Evolutionary conservation across 352 stramenopile species (phyloP).

Genomic region (Phytophthora podocarpi): DNA sequence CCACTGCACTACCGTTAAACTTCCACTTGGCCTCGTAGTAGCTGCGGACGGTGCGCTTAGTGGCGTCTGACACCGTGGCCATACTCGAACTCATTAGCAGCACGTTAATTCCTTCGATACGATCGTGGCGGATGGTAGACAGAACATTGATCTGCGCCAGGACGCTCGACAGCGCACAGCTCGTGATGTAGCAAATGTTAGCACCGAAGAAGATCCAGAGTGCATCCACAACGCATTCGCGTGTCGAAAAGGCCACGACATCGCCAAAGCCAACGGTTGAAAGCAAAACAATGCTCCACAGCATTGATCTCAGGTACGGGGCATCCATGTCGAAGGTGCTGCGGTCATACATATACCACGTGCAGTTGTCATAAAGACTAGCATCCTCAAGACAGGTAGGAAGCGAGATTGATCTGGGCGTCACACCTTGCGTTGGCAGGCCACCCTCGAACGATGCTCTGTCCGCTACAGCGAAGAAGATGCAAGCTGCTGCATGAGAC

Average conservation of each 20-base stretch:
- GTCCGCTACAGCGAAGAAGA: constrained; percentile 68
- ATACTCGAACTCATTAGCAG: constrained; percentile 50
- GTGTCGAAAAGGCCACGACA: constrained; percentile 62
- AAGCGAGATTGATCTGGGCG: constrained; percentile 36
- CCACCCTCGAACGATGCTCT: constrained; percentile 47
- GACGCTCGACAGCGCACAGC: constrained; percentile 60
- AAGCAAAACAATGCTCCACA: constrained; percentile 76
- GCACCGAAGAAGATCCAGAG: constrained; percentile 78
- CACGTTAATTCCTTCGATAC: constrained; percentile 68
- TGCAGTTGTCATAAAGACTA: constrained; percentile 61
- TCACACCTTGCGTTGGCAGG: constrained; percentile 38
- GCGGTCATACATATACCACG: constrained; percentile 73
- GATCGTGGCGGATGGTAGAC: constrained; percentile 47
- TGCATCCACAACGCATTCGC: constrained; percentile 56
- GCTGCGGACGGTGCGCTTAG: constrained; percentile 56
- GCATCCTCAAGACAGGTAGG: constrained; percentile 55
- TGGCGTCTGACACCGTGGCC: constrained; percentile 44
- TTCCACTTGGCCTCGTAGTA: constrained; percentile 83
- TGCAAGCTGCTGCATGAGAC: constrained; percentile 51
- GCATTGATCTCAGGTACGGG: constrained; percentile 61
- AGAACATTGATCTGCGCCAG: constrained; percentile 60
- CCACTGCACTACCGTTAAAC: constrained; percentile 61
- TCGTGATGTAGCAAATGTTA: constrained; percentile 79
- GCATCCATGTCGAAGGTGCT: constrained; percentile 65
- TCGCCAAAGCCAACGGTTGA: constrained; percentile 78